phyloP scores from a whole-genome alignment of 495 filamentous ascomycete species.

The Tuber aestivum region DNA sequence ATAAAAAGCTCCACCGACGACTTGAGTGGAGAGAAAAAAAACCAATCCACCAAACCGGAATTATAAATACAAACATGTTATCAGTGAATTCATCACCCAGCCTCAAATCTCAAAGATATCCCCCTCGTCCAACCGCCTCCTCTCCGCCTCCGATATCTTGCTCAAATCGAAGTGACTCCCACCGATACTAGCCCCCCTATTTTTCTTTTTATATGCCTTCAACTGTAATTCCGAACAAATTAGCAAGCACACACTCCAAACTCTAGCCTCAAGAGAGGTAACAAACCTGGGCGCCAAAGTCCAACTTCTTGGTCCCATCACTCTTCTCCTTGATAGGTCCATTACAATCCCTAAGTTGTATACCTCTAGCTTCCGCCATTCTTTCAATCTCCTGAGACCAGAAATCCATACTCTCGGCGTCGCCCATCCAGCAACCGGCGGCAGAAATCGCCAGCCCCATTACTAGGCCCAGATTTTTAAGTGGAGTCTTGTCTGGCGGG shows the following conservation, averaged over 20 bases:
- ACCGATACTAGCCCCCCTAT: background rate
- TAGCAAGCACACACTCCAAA: background rate
- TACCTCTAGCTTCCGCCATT: conserved; percentile 10
- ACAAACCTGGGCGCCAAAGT: background rate
- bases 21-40: background rate
- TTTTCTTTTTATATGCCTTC: background rate
- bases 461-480: conserved; percentile 14
- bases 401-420: background rate
- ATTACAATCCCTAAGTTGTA: conserved; percentile 7
- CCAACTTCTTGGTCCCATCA: background rate
- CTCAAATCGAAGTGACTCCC: background rate
- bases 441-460: conserved; percentile 16
- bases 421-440: background rate
- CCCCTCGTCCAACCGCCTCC: background rate
- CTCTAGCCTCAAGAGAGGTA: background rate
- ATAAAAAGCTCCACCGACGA: background rate
- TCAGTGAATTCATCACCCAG: background rate
- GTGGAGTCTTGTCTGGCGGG: background rate
- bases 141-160: background rate
- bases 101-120: background rate
- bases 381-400: conserved; percentile 12
- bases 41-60: background rate
- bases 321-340: conserved; percentile 9
- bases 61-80: background rate
- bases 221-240: background rate